Percentiles rank a stretch among this genome's conserved stretches.
These are phyloP conservation scores for Scheffersomyces amazonensis DNA, from an alignment of 805 yeast species.

Conservation along the genomic window DNA sequence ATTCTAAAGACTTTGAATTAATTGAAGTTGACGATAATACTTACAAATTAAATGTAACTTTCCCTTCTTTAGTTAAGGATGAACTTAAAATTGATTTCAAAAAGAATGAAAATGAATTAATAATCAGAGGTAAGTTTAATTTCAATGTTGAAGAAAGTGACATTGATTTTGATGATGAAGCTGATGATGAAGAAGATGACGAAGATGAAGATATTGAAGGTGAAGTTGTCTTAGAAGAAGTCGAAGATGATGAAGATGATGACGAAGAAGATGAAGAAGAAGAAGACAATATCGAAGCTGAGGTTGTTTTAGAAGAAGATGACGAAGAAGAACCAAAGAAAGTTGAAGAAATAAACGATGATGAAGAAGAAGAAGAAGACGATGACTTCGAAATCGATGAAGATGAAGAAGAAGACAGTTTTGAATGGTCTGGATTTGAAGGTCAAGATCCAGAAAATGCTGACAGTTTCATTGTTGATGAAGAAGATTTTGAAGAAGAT, in stretches of 20 bases:
- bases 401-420: slow-evolving; percentile 7
- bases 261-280: slow-evolving; percentile 7
- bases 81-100: slow-evolving; percentile 38
- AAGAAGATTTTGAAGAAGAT: slow-evolving; percentile 8
- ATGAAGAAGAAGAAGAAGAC: slow-evolving; percentile 7
- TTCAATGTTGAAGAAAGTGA: slow-evolving; percentile 22
- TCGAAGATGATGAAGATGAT: slow-evolving; percentile 13
- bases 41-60: slow-evolving; percentile 38
- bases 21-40: slow-evolving; percentile 34
- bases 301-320: slow-evolving; percentile 3
- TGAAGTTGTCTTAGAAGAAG: slow-evolving; percentile 12
- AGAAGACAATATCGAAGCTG: slow-evolving; percentile 9
- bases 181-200: slow-evolving; percentile 14
- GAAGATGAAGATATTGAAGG: slow-evolving; percentile 14
- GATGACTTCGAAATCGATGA: slow-evolving; percentile 6
- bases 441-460: slow-evolving; percentile 11
- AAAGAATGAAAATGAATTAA: slow-evolving; percentile 39
- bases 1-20: slow-evolving; percentile 44
- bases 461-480: background rate
- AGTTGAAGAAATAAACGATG: slow-evolving; percentile 11
- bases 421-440: slow-evolving; percentile 4
- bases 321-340: slow-evolving; percentile 7
- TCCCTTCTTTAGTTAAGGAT: slow-evolving; percentile 39
- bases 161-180: slow-evolving; percentile 15
- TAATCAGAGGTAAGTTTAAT: slow-evolving; percentile 38